Conservation (phyloP, 2,329 filamentous ascomycete genomes). For the Graphiopsis chlorocephala region DNA sequence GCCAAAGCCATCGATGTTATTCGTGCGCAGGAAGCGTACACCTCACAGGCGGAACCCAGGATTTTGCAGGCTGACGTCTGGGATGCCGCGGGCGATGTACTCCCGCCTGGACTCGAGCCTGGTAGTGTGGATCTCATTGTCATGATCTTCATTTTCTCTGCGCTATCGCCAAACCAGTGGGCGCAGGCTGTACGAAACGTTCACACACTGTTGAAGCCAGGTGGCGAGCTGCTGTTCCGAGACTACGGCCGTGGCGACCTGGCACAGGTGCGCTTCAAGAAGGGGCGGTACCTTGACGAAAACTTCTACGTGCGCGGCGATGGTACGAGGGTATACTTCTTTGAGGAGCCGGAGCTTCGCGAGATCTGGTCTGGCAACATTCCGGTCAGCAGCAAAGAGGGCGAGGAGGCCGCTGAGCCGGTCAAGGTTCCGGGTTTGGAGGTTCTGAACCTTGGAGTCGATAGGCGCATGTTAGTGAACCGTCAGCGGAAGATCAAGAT, state of each 20-base stretch:
- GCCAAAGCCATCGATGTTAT: slow-evolving; percentile 94
- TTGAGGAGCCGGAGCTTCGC: slow-evolving; percentile 78
- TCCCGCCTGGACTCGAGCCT: slow-evolving; percentile 74
- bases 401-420: slow-evolving; percentile 17
- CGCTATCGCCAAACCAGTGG: slow-evolving; percentile 84
- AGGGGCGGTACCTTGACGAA: slow-evolving; percentile 87
- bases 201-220: slow-evolving; percentile 78
- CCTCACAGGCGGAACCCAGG: slow-evolving; percentile 44
- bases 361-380: slow-evolving; percentile 67
- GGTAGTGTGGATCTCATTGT: slow-evolving; percentile 87
- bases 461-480: slow-evolving; percentile 88
- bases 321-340: slow-evolving; percentile 96
- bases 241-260: slow-evolving; percentile 96
- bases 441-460: slow-evolving; percentile 74
- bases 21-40: slow-evolving; percentile 73
- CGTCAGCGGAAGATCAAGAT: slow-evolving; percentile 89
- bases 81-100: slow-evolving; percentile 69
- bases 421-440: slow-evolving; percentile 51
- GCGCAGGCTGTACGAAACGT: slow-evolving; percentile 76
- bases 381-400: slow-evolving; percentile 20
- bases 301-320: slow-evolving; percentile 97
- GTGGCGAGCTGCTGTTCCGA: slow-evolving; percentile 89
- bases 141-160: slow-evolving; percentile 97
- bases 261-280: slow-evolving; percentile 95
- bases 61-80: slow-evolving; percentile 88